phyloP scores from a whole-genome alignment of 2,329 filamentous ascomycete genomes.

The Colletotrichum liaoningense region DNA sequence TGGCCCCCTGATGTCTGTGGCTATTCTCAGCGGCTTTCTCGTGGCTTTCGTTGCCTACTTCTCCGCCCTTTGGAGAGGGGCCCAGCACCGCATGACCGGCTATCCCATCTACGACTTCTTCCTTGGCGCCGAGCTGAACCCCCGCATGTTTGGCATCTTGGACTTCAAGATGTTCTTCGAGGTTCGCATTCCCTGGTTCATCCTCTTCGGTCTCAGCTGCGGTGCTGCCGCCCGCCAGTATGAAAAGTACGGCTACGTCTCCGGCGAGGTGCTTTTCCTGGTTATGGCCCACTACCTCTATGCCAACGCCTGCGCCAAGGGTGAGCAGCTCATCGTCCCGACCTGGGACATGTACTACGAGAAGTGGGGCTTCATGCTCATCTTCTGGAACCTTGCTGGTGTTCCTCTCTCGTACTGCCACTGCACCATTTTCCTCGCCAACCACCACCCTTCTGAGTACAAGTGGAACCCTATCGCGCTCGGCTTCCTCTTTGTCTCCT shows the following conservation, averaged over 20 bases:
- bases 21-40: constrained; percentile 89
- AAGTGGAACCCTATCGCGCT: constrained; percentile 79
- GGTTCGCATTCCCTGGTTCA: constrained; percentile 92
- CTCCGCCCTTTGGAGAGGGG: constrained; percentile 83
- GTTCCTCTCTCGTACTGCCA: constrained; percentile 94
- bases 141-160: constrained; percentile 79
- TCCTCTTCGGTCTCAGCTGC: constrained; percentile 82
- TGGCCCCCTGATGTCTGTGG: constrained; percentile 90
- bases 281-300: constrained; percentile 93
- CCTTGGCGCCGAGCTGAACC: constrained; percentile 92
- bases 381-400: constrained; percentile 96
- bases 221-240: constrained; percentile 85
- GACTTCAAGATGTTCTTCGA: constrained; percentile 99
- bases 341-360: constrained; percentile 98
- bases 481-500: constrained; percentile 72
- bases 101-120: constrained; percentile 90
- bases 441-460: constrained; percentile 82
- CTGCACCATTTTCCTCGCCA: constrained; percentile 90
- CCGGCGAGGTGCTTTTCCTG: constrained; percentile 85
- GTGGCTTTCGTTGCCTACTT: constrained; percentile 88
- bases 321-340: constrained; percentile 88
- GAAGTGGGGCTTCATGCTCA: constrained; percentile 97
- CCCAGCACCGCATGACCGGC: constrained; percentile 92
- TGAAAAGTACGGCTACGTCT: constrained; percentile 86
- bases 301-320: constrained; percentile 91